Evolutionary conservation across 2,329 filamentous ascomycete genomes (phyloP).

Genomic region (Parascedosporium putredinis): DNA sequence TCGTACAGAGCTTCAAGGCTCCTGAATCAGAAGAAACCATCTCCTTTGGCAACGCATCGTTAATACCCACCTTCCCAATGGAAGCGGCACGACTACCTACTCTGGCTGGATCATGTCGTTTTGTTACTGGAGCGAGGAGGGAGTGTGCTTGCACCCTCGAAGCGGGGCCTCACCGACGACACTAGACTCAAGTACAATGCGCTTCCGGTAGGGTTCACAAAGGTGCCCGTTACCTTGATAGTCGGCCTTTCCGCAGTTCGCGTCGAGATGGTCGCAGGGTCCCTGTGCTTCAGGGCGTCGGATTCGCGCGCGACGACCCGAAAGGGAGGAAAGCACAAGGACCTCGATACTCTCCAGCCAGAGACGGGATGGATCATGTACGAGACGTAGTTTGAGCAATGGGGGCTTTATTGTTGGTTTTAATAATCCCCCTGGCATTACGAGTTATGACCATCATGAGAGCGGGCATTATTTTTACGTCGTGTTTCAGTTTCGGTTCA

Average conservation of each 20-base stretch:
- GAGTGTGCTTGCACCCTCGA: constrained; percentile 14
- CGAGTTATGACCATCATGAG: neutral
- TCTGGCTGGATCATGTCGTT: constrained; percentile 40
- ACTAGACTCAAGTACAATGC: constrained; percentile 18
- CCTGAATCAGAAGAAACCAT: constrained; percentile 20
- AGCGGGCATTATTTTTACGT: neutral
- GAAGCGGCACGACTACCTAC: constrained; percentile 24
- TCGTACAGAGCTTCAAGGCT: constrained; percentile 33
- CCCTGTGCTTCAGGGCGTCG: neutral
- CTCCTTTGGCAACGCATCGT: constrained; percentile 35
- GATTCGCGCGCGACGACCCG: neutral
- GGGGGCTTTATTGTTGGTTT: no score
- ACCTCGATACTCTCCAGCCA: neutral
- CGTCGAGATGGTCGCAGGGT: neutral
- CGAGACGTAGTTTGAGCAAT: neutral
- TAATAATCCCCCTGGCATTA: no score
- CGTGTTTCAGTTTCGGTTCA: neutral
- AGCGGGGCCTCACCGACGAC: constrained; percentile 7
- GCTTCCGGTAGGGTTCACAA: constrained; percentile 28
- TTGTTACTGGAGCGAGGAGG: constrained; percentile 30
- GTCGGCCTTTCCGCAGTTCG: neutral
- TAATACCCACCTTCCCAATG: constrained; percentile 19
- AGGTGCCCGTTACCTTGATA: constrained; percentile 17
- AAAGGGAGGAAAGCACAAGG: neutral
- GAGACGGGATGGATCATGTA: constrained; percentile 4